Evolutionary conservation across 164 flowering plant genomes (phyloP).

Genomic region (Magnolia sinica): DNA sequence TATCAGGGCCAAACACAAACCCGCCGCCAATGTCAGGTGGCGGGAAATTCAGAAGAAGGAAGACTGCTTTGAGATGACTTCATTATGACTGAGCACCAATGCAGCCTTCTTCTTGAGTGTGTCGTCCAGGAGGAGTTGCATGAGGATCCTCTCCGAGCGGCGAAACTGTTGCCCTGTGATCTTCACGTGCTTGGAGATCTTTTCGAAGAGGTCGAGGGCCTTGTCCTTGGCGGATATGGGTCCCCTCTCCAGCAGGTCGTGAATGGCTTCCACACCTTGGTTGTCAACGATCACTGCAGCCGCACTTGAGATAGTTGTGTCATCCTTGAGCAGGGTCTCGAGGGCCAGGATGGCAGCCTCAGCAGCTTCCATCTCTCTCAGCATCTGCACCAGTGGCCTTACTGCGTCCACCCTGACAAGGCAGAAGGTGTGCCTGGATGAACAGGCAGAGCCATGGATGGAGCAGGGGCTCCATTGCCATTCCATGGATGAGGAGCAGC

Average conservation of each 20-base stretch:
- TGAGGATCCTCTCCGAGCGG: slow-evolving; percentile 22
- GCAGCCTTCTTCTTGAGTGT: slow-evolving; percentile 25
- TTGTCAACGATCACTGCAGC: slow-evolving; percentile 16
- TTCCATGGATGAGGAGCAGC: slow-evolving; percentile 17
- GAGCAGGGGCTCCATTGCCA: slow-evolving; percentile 7
- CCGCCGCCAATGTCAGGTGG: neutral
- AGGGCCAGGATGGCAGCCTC: slow-evolving; percentile 30
- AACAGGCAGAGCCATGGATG: slow-evolving; percentile 24
- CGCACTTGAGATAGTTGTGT: slow-evolving; percentile 9
- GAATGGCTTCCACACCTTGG: slow-evolving; percentile 20
- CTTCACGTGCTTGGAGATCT: slow-evolving; percentile 8
- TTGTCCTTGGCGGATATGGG: slow-evolving; percentile 14
- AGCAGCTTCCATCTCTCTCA: slow-evolving; percentile 16
- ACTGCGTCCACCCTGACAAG: slow-evolving; percentile 26
- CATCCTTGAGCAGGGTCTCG: slow-evolving; percentile 16
- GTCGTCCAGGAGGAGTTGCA: slow-evolving; percentile 25
- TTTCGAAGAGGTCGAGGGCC: slow-evolving; percentile 25
- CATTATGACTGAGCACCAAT: slow-evolving; percentile 23
- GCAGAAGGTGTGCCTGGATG: slow-evolving; percentile 22
- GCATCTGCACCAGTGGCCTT: slow-evolving; percentile 20
- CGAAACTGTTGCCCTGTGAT: slow-evolving; percentile 1
- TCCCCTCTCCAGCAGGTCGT: slow-evolving; percentile 25
- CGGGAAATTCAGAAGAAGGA: slow-evolving; percentile 21
- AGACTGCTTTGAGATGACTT: slow-evolving; percentile 27
- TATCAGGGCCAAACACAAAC: neutral